Conservation (phyloP, 1,284 basidiomycete genomes). For the Sanguinoderma infundibulare region DNA sequence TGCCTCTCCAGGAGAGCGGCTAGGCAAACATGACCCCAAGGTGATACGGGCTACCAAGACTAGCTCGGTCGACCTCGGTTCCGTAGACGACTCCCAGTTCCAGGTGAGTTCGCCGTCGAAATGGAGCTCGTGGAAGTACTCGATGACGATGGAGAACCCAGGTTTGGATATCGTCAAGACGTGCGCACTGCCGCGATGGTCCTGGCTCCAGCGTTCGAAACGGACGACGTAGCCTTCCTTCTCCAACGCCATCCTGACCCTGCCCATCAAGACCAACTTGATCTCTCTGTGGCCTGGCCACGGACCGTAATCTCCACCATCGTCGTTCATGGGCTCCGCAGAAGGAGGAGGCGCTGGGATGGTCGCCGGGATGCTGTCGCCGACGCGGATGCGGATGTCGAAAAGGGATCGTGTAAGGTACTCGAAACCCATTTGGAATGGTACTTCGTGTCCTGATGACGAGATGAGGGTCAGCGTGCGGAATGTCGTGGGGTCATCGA, state of each 20-base stretch:
- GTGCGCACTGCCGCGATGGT: neutral
- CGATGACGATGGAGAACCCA: neutral
- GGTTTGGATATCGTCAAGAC: neutral
- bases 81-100: neutral
- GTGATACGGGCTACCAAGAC: neutral
- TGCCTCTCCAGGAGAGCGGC: too few species aligned
- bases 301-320: neutral
- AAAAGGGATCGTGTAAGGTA: too few species aligned
- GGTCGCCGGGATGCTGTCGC: too few species aligned
- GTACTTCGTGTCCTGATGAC: too few species aligned
- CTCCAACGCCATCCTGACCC: neutral
- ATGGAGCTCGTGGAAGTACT: neutral
- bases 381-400: neutral
- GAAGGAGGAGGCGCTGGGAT: neutral
- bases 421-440: too few species aligned
- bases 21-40: too few species aligned
- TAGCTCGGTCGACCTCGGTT: neutral
- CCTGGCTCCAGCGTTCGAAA: neutral
- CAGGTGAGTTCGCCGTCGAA: too few species aligned
- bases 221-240: neutral
- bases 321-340: too few species aligned
- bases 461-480: too few species aligned
- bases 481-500: too few species aligned
- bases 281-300: neutral
- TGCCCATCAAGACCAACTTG: neutral